Percentiles rank a stretch among this genome's conserved stretches.
Conservation (phyloP, 306 rosid genomes). For the Glycine latifolia region DNA sequence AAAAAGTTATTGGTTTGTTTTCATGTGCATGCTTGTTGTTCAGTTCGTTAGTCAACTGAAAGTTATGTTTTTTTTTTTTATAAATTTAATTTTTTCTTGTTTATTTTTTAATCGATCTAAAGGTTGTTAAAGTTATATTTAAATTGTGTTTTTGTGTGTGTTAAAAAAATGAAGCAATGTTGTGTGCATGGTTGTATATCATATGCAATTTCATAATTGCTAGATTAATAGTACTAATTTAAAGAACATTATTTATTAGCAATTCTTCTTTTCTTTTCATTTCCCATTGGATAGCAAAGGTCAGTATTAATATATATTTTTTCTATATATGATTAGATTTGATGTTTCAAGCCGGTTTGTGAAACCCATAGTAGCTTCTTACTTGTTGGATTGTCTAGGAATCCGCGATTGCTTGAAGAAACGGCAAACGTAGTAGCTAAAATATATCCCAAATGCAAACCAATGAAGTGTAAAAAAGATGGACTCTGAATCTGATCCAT, state of each 20-base stretch:
- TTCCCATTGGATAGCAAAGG: not conserved
- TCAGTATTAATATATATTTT: too few relatives aligned
- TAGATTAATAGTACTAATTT: not conserved
- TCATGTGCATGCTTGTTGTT: too few relatives aligned
- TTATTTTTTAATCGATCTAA: too few relatives aligned
- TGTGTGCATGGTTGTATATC: not conserved
- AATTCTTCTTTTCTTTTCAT: not conserved
- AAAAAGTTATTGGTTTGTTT: too few relatives aligned
- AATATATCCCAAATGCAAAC: too few relatives aligned
- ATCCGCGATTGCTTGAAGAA: slow-evolving; percentile 52
- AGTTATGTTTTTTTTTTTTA: too few relatives aligned
- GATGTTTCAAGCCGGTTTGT: not conserved
- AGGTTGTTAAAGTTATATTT: too few relatives aligned
- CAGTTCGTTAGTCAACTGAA: too few relatives aligned
- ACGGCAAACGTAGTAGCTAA: slow-evolving; percentile 36
- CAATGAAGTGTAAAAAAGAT: slow-evolving; percentile 25
- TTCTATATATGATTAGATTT: not conserved
- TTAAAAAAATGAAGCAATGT: not conserved
- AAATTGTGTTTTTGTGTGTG: too few relatives aligned
- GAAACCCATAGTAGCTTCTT: not conserved
- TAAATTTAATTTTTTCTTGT: too few relatives aligned
- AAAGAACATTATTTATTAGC: not conserved
- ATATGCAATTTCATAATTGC: not conserved
- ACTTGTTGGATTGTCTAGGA: slow-evolving; percentile 45
- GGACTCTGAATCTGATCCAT: slow-evolving; percentile 39